Base-by-base conservation (phyloP, 23 red algal genomes). In the Pyropia haitanensis region DNA sequence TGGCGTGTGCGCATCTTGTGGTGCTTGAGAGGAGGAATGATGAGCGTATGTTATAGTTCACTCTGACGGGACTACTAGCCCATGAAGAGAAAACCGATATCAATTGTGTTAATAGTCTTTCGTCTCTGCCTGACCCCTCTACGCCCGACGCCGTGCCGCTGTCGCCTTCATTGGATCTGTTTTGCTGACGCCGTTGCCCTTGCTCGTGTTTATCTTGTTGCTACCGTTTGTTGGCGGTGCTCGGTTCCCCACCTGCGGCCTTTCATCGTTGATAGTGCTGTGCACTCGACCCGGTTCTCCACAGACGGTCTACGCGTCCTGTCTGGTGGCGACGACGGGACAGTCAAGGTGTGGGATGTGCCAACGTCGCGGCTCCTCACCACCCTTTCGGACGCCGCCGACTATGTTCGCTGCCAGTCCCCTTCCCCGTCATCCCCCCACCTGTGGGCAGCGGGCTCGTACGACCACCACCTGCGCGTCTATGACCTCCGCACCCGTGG, bases 391-490 rank as follows among this genome's bases (percentile, higher is more conserved):
- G 75, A 73, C 53, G 67, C 85, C 18, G 60, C 58, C 19, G 94
- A 98, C 53, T 87, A 78, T 53, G 94, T 98, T 2, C 73, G 86
- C 22, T 63, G 77, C n/a, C 94, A 98, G 76, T 50, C 79, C 12
- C 25, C 49, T 17, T 88, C 79, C 18, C 72, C 86, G 1, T 53
- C 83, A 16, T 85, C 94, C 19, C 80, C 76, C 8, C 94, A 98
- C 58, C 63, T 98, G 2, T 98, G 94, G 94, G 76, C 78, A 21
- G 72, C 81, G 2, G 94, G 94, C 54, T 98, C 77, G 27, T 81
- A 79, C 28, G 94, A 98, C 51, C 59, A 76, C 13, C 71, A 73
- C 17, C 65, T 88, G 46, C 94, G 94, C 7, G 15, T 98, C 0
- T 98, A 88, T 61, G 94, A 98, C 65, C 71, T 98, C 17, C 76